Conservation (phyloP, 441 rosid species). For the Cnidoscolus chayamansa region DNA sequence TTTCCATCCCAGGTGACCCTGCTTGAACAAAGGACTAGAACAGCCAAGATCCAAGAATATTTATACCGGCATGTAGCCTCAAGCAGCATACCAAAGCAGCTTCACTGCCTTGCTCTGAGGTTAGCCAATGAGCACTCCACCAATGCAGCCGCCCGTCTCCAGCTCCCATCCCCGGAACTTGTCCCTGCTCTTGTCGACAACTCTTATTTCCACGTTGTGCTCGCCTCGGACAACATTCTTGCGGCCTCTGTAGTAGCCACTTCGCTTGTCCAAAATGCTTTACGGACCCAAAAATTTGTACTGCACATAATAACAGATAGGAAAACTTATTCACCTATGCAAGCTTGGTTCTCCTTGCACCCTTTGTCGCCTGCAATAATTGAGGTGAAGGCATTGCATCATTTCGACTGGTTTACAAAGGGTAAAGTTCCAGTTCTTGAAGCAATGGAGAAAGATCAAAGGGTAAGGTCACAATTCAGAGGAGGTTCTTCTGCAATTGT, state of each 20-base stretch:
- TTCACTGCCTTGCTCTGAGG: slow-evolving; percentile 76
- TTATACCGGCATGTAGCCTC: slow-evolving; percentile 92
- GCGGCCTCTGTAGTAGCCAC: slow-evolving; percentile 87
- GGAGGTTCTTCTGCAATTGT: slow-evolving; percentile 89
- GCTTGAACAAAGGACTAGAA: slow-evolving; percentile 90
- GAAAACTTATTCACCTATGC: slow-evolving; percentile 95
- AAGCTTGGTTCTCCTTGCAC: slow-evolving; percentile 97
- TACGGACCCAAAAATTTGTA: slow-evolving; percentile 60
- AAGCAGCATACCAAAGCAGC: slow-evolving; percentile 95
- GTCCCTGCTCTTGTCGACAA: slow-evolving; percentile 82
- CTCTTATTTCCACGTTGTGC: slow-evolving; percentile 73
- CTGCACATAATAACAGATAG: slow-evolving; percentile 87
- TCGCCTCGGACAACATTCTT: slow-evolving; percentile 86
- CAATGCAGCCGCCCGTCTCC: slow-evolving; percentile 92
- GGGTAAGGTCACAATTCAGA: slow-evolving; percentile 76
- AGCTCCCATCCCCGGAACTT: slow-evolving; percentile 78
- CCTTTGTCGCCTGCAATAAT: slow-evolving; percentile 70
- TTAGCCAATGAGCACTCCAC: slow-evolving; percentile 84
- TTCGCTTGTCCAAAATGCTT: slow-evolving; percentile 66
- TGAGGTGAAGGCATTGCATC: slow-evolving; percentile 96
- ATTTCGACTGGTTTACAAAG: slow-evolving; percentile 91
- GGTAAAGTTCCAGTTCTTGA: slow-evolving; percentile 91
- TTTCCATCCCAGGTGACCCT: slow-evolving; percentile 45
- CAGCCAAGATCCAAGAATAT: slow-evolving; percentile 89
- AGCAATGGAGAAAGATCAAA: slow-evolving; percentile 95